These are phyloP conservation scores for Urochloa ruziziensis DNA, from an alignment of 176 grass and related monocot species.

Conservation along the genomic window DNA sequence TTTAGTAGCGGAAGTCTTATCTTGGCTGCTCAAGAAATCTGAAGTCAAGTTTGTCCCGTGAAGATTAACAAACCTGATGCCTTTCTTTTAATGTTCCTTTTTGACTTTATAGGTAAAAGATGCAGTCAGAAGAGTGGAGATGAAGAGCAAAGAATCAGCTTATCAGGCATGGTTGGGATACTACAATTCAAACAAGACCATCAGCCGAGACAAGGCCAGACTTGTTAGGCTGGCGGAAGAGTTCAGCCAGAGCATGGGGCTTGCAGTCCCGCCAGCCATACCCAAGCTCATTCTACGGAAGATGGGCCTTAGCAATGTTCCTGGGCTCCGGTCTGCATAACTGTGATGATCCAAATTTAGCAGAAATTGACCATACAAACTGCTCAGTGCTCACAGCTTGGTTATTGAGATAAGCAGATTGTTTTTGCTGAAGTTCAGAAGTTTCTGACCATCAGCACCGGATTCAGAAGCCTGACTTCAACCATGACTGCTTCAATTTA, in stretches of 20 bases:
- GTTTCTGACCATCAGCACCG: neutral
- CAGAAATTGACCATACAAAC: conserved; percentile 16
- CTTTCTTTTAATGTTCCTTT: conserved; percentile 14
- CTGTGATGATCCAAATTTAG: neutral
- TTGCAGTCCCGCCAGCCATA: conserved; percentile 63
- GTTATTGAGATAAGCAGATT: neutral
- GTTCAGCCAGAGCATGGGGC: conserved; percentile 92
- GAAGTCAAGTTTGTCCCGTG: conserved; percentile 15
- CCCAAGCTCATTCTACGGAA: conserved; percentile 68
- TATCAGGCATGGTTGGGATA: conserved; percentile 98
- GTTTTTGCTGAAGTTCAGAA: neutral
- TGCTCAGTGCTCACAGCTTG: neutral
- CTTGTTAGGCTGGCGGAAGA: conserved; percentile 76
- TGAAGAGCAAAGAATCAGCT: conserved; percentile 71
- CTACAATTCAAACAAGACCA: conserved; percentile 71
- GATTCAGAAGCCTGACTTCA: neutral
- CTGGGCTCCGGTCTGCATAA: conserved; percentile 52
- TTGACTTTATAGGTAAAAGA: conserved; percentile 52
- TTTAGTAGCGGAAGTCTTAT: neutral
- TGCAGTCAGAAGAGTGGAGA: conserved; percentile 52
- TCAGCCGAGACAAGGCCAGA: conserved; percentile 60
- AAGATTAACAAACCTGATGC: conserved; percentile 9
- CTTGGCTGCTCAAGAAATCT: conserved; percentile 1
- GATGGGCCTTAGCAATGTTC: conserved; percentile 79
- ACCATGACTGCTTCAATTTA: neutral